A percentile compares a stretch with the other conserved stretches of the same genome.
Conservation (phyloP, 768 basidiomycete species). For the Leucocoprinus leucothites region DNA sequence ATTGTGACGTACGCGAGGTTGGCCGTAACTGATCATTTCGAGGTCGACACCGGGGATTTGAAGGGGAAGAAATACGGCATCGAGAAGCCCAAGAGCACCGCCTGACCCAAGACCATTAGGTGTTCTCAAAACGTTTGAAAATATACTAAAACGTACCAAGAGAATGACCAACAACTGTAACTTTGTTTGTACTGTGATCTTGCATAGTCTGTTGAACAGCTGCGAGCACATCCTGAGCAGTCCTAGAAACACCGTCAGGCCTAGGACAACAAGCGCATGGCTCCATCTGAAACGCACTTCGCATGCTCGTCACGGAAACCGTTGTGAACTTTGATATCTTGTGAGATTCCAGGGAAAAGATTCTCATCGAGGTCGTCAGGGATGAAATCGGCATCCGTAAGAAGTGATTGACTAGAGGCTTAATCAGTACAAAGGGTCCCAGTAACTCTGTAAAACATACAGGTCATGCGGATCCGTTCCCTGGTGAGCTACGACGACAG, state of each 20-base stretch:
- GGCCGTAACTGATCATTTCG: conserved; percentile 44
- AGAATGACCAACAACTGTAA: conserved; percentile 36
- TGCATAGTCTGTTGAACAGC: conserved; percentile 14
- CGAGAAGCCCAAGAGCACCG: conserved; percentile 49
- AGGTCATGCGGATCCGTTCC: conserved; percentile 18
- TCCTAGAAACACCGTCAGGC: conserved; percentile 17
- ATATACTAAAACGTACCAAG: conserved; percentile 7
- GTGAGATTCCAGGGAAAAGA: conserved; percentile 54
- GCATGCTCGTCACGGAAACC: conserved; percentile 55
- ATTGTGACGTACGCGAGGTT: conserved; percentile 38
- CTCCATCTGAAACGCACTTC: conserved; percentile 10
- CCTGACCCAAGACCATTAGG: conserved; percentile 36
- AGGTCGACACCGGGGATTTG: conserved; percentile 40
- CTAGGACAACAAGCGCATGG: neutral
- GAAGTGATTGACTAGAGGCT: conserved; percentile 35
- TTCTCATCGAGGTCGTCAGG: conserved; percentile 35
- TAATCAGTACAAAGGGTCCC: neutral
- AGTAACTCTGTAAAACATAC: conserved; percentile 4
- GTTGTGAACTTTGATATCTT: conserved; percentile 43
- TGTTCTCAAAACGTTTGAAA: neutral
- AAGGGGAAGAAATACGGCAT: conserved; percentile 45
- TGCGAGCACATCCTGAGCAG: conserved; percentile 35
- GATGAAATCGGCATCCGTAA: conserved; percentile 46
- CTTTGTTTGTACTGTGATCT: conserved; percentile 19
- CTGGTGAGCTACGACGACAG: conserved; percentile 35